Conservation (phyloP, 192 early-diverging fungal genomes). For the Mortierella hygrophila region DNA sequence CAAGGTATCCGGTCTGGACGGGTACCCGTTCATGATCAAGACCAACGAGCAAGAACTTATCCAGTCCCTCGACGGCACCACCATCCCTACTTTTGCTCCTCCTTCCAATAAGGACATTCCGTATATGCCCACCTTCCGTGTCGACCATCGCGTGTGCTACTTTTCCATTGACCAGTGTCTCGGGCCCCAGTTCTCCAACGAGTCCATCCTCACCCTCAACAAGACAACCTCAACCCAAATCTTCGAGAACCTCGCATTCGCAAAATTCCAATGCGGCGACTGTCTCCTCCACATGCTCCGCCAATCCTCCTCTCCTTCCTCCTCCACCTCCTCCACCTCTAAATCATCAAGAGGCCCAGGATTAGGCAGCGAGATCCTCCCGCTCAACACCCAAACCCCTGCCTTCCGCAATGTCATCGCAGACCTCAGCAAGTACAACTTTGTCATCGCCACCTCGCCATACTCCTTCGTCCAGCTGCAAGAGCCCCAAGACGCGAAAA, state of each 20-base stretch:
- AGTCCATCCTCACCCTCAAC: background rate
- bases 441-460: conserved; percentile 20
- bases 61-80: no score
- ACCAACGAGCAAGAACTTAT: background rate
- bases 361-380: conserved; percentile 26
- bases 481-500: background rate
- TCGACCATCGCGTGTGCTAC: conserved; percentile 9
- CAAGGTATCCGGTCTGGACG: conserved; percentile 32
- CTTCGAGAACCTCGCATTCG: conserved; percentile 40
- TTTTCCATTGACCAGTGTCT: conserved; percentile 37
- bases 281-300: conserved; percentile 51
- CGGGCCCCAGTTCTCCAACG: conserved; percentile 23
- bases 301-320: conserved; percentile 2
- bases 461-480: conserved; percentile 33
- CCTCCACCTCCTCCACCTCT: background rate
- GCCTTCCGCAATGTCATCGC: conserved; percentile 10
- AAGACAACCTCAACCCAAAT: conserved; percentile 4
- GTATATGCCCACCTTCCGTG: background rate
- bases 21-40: conserved; percentile 42
- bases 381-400: conserved; percentile 9
- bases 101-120: background rate
- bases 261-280: conserved; percentile 53
- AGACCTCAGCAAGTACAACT: conserved; percentile 47
- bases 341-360: background rate
- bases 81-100: background rate